These are phyloP conservation scores for Calamus simplicifolius DNA, from an alignment of 176 grass and related monocot species.

Conservation along the genomic window DNA sequence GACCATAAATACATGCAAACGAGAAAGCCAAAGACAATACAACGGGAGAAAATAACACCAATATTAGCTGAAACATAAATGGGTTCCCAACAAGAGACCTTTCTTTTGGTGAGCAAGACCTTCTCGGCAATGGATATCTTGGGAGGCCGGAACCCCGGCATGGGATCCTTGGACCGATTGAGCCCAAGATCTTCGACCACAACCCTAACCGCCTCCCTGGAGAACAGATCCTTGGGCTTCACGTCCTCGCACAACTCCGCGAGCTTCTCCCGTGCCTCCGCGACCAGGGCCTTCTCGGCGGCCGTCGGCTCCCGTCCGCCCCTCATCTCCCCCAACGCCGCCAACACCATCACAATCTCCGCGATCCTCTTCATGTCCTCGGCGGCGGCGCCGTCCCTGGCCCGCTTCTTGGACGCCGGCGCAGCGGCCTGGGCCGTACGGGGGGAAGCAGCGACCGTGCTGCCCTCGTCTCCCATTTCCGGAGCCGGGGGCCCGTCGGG, in stretches of 20 bases:
- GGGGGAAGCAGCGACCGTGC: too few relatives aligned
- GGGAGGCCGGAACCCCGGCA: constrained; percentile 71
- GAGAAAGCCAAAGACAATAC: too few relatives aligned
- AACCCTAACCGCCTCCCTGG: constrained; percentile 69
- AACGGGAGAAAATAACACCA: too few relatives aligned
- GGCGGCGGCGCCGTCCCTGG: constrained; percentile 4
- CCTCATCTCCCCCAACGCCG: constrained; percentile 64
- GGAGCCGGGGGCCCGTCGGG: neutral
- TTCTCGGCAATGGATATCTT: constrained; percentile 77
- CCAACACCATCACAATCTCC: constrained; percentile 94
- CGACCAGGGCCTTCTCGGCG: constrained; percentile 72
- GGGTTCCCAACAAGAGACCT: constrained; percentile 33
- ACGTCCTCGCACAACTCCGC: constrained; percentile 40
- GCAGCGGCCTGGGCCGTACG: neutral
- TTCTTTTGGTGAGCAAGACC: constrained; percentile 83
- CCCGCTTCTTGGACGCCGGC: neutral
- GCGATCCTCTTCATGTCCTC: constrained; percentile 69
- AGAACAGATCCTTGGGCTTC: constrained; percentile 91
- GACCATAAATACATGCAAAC: too few relatives aligned
- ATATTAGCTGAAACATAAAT: too few relatives aligned
- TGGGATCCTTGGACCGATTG: constrained; percentile 59
- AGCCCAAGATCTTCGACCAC: constrained; percentile 93
- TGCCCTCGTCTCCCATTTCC: constrained; percentile 21
- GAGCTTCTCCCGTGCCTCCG: constrained; percentile 70
- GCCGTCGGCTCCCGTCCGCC: constrained; percentile 63